phyloP scores from a whole-genome alignment of 306 rosid species.

The Cyclanthera cordifolia region DNA sequence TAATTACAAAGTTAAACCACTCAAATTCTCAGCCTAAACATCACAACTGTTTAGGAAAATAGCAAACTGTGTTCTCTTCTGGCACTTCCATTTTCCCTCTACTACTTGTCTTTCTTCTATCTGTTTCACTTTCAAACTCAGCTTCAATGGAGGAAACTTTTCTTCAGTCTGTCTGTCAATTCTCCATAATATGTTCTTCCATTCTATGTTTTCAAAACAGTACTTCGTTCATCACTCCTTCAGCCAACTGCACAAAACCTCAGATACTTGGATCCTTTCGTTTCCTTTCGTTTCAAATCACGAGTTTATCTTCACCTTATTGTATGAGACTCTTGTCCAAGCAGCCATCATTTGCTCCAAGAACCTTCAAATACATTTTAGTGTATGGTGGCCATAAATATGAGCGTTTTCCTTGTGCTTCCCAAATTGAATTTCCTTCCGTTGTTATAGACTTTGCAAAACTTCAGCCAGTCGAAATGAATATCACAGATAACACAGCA shows the following conservation, averaged over 20 bases:
- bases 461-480: conserved; percentile 32
- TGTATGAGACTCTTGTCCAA: conserved; percentile 42
- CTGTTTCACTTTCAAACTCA: conserved; percentile 23
- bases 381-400: conserved; percentile 71
- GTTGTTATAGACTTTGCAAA: conserved; percentile 41
- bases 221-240: conserved; percentile 32
- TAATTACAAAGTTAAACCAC: background rate
- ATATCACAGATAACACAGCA: conserved; percentile 33
- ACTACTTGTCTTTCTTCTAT: conserved; percentile 21
- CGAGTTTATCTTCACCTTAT: conserved; percentile 46
- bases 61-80: conserved; percentile 19
- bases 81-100: conserved; percentile 1
- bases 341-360: conserved; percentile 50
- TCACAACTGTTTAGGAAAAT: background rate
- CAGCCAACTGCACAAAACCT: conserved; percentile 61
- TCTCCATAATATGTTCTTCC: conserved; percentile 25
- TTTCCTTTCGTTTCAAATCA: conserved; percentile 48
- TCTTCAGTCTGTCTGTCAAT: conserved; percentile 28
- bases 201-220: conserved; percentile 24
- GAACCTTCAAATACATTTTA: conserved; percentile 38
- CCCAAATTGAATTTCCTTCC: conserved; percentile 41
- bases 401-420: conserved; percentile 70
- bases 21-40: background rate
- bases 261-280: conserved; percentile 36
- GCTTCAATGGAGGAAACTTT: conserved; percentile 30